phyloP scores from a whole-genome alignment of 768 basidiomycete species.

The Asterophora parasitica region DNA sequence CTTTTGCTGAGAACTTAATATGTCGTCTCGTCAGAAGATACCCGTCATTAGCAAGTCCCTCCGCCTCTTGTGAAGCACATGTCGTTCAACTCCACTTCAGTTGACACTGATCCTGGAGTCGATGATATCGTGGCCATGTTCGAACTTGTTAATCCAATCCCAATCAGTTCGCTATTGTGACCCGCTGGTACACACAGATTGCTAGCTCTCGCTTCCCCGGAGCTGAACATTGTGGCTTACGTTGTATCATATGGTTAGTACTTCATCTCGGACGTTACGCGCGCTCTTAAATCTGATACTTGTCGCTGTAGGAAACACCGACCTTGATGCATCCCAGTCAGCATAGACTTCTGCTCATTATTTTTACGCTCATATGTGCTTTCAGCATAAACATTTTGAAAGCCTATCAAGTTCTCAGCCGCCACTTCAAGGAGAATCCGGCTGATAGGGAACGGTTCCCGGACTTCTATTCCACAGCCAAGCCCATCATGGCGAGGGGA shows the following conservation, averaged over 20 bases:
- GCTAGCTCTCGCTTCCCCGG: conserved; percentile 77
- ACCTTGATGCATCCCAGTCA: conserved; percentile 56
- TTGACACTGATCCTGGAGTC: conserved; percentile 85
- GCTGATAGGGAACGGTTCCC: conserved; percentile 53
- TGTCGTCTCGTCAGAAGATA: conserved; percentile 20
- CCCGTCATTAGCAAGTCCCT: conserved; percentile 63
- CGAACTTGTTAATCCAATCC: conserved; percentile 17
- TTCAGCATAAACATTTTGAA: conserved; percentile 70
- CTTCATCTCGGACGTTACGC: not conserved
- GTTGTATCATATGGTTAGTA: conserved; percentile 69
- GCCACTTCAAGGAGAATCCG: conserved; percentile 53
- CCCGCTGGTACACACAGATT: conserved; percentile 37
- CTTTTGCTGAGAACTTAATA: no score
- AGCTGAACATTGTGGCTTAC: conserved; percentile 74
- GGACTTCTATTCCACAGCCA: conserved; percentile 46
- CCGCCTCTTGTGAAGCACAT: not conserved
- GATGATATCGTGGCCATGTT: conserved; percentile 80
- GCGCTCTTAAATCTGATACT: not conserved
- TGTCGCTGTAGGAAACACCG: conserved; percentile 58
- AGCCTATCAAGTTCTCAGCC: conserved; percentile 62
- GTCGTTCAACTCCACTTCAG: conserved; percentile 29
- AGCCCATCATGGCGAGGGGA: conserved; percentile 64
- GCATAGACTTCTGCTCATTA: conserved; percentile 21
- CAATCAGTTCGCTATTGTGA: not conserved
- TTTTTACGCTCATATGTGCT: not conserved